Evolutionary conservation across 306 rosid species (phyloP).

Genomic region (apple (Malus domestica)): ASM211411v1 NC_041798.1:26002501-26003000

Average conservation of each 20-base stretch:
- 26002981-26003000: constrained; percentile 95
- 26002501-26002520: constrained; percentile 60
- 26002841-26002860: constrained; percentile 89
- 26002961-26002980: constrained; percentile 80
- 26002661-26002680: constrained; percentile 97
- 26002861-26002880: constrained; percentile 53
- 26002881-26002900: constrained; percentile 4
- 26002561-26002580: constrained; percentile 8
- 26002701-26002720: constrained; percentile 28
- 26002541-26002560: not conserved
- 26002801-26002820: constrained; percentile 36
- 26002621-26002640: constrained; percentile 65
- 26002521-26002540: not conserved
- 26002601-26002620: constrained; percentile 86
- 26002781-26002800: constrained; percentile 30
- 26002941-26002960: constrained; percentile 67
- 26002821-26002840: constrained; percentile 31
- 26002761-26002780: not conserved
- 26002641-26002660: constrained; percentile 87
- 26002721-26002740: not conserved
- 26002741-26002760: not conserved
- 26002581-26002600: constrained; percentile 55
- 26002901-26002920: not conserved
- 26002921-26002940: not conserved
- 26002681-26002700: constrained; percentile 55